Percentiles rank a stretch among this genome's conserved stretches.
phyloP scores from a whole-genome alignment of 768 basidiomycete species.

The Amanita brunnescens region DNA sequence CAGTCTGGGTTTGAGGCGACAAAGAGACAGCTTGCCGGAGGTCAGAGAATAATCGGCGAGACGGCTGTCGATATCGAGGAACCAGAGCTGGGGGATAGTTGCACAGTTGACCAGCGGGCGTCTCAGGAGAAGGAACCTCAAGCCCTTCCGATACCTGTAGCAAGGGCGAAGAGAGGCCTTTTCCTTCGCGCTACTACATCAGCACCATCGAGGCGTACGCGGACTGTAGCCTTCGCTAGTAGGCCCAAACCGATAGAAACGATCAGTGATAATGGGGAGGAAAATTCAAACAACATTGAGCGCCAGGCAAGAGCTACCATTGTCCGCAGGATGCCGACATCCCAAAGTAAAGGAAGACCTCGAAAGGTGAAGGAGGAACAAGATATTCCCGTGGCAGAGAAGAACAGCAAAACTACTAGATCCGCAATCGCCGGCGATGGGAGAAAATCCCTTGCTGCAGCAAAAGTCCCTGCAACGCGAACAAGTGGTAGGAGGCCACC shows the following conservation, averaged over 20 bases:
- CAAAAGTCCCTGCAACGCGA: slow-evolving; percentile 3
- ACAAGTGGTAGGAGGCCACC: neutral
- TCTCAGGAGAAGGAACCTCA: neutral
- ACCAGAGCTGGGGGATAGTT: neutral
- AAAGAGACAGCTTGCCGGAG: neutral
- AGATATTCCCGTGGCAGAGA: neutral
- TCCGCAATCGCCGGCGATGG: neutral
- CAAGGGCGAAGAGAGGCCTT: neutral
- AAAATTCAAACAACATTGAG: neutral
- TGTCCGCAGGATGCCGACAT: neutral
- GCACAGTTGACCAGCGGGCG: neutral
- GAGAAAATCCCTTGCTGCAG: neutral
- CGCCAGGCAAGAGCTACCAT: neutral
- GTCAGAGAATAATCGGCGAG: neutral
- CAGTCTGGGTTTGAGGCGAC: neutral
- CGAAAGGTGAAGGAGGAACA: slow-evolving; percentile 2
- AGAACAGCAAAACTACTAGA: neutral
- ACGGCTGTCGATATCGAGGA: neutral
- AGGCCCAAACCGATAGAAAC: neutral
- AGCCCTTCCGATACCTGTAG: neutral
- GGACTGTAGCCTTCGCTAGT: neutral
- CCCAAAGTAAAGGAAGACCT: neutral
- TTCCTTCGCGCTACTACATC: neutral
- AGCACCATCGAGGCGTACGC: neutral
- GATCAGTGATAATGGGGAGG: neutral